Conservation (phyloP, 495 filamentous ascomycete genomes). For the Hypoxylon crocopeplum region DNA sequence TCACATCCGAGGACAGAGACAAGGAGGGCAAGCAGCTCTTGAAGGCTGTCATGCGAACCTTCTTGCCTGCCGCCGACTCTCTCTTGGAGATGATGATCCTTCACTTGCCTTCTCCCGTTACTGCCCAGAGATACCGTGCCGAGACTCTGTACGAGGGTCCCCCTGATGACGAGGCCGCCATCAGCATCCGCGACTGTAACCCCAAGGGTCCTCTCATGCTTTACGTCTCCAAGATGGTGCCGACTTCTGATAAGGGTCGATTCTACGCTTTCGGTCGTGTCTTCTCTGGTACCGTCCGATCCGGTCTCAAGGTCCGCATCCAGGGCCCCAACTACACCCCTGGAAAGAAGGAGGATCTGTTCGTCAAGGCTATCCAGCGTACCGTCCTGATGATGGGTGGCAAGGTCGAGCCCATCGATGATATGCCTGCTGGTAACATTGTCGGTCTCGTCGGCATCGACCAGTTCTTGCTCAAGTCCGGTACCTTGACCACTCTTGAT, state of each 20-base stretch:
- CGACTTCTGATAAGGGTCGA: slow-evolving; percentile 98
- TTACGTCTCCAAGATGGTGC: slow-evolving; percentile 99
- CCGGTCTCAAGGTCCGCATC: slow-evolving; percentile 99
- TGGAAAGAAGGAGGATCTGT: slow-evolving; percentile 98
- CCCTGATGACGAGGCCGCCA: slow-evolving; percentile 85
- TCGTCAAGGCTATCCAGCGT: slow-evolving; percentile 99
- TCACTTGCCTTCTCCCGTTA: slow-evolving; percentile 94
- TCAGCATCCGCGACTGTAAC: slow-evolving; percentile 97
- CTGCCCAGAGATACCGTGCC: slow-evolving; percentile 96
- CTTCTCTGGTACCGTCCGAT: slow-evolving; percentile 96
- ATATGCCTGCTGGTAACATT: slow-evolving; percentile 99
- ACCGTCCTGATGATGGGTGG: slow-evolving; percentile 99
- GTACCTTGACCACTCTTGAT: slow-evolving; percentile 96
- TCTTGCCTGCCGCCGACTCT: slow-evolving; percentile 96
- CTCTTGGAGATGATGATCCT: slow-evolving; percentile 99
- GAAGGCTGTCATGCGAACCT: slow-evolving; percentile 98
- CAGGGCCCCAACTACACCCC: slow-evolving; percentile 99
- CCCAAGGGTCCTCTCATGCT: slow-evolving; percentile 98
- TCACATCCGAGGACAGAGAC: slow-evolving; percentile 83
- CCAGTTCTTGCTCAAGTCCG: slow-evolving; percentile 99
- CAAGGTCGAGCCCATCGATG: slow-evolving; percentile 98
- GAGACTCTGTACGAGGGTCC: slow-evolving; percentile 99
- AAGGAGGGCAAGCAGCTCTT: slow-evolving; percentile 96
- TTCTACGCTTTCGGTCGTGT: slow-evolving; percentile 99
- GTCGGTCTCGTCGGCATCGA: slow-evolving; percentile 98